Conservation (phyloP, 257 asterid genomes). For the Lithospermum erythrorhizon region DNA sequence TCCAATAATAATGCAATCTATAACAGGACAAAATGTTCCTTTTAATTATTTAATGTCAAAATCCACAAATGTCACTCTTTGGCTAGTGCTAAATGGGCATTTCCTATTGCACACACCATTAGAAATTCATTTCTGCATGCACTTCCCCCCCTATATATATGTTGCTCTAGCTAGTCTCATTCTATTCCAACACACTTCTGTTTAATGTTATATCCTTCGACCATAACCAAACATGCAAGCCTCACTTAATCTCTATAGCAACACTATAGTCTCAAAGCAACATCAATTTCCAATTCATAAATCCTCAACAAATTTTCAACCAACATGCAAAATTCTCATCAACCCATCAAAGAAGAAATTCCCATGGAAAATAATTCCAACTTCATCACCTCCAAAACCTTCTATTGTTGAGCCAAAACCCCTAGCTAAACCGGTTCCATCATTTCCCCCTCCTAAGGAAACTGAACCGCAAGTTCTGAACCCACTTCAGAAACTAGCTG, state of each 20-base stretch:
- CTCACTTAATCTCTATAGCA: constrained; percentile 11
- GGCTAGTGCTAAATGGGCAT: neutral
- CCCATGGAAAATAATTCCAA: constrained; percentile 6
- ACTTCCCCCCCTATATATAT: neutral
- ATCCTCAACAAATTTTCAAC: neutral
- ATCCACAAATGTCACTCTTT: neutral
- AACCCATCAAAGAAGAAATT: constrained; percentile 15
- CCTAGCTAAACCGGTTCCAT: neutral
- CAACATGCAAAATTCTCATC: constrained; percentile 23
- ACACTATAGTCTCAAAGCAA: constrained; percentile 6
- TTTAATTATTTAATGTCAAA: no score
- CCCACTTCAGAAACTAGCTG: constrained; percentile 35
- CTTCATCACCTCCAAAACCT: neutral
- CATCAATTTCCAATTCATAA: constrained; percentile 1
- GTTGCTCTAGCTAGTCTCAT: neutral
- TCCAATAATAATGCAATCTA: neutral
- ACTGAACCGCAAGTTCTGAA: constrained; percentile 9
- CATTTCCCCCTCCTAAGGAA: neutral
- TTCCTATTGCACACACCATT: neutral
- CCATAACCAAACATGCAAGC: constrained; percentile 18
- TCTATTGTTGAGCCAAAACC: neutral
- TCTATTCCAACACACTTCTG: neutral
- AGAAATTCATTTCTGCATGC: neutral
- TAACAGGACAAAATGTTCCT: neutral
- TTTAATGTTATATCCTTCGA: neutral